Evolutionary conservation across 2,329 filamentous ascomycete genomes (phyloP).

Genomic region (Aspergillus intermedius): DNA sequence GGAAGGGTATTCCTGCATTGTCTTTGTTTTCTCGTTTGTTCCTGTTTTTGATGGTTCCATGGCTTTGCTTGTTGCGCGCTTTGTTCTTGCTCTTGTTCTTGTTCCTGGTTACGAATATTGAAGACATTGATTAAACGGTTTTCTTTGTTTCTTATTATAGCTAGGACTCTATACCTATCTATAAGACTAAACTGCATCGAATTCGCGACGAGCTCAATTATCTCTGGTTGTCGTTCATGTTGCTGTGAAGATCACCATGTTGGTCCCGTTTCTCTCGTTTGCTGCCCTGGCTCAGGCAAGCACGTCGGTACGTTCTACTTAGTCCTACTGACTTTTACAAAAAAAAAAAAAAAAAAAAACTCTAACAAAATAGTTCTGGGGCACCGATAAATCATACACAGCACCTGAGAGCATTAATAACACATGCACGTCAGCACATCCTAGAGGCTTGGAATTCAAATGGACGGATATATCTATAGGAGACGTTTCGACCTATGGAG

Average conservation of each 20-base stretch:
- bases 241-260: slow-evolving; percentile 42
- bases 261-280: slow-evolving; percentile 1
- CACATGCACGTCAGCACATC: background rate
- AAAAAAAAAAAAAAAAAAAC: background rate
- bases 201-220: slow-evolving; percentile 1
- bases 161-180: too few species aligned
- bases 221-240: slow-evolving; percentile 46
- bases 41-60: too few species aligned
- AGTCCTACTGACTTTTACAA: background rate
- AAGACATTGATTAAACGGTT: too few species aligned
- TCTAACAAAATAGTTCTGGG: background rate
- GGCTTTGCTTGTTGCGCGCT: too few species aligned
- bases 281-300: slow-evolving; percentile 3
- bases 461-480: background rate
- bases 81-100: too few species aligned
- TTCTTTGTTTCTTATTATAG: too few species aligned
- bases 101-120: too few species aligned
- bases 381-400: background rate
- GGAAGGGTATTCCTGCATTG: too few species aligned
- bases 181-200: too few species aligned
- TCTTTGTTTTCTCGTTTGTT: too few species aligned
- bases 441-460: background rate
- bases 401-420: background rate
- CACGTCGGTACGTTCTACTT: background rate
- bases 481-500: background rate